These are phyloP conservation scores for Dissophora ornata DNA, from an alignment of 192 early-diverging fungal genomes.

Conservation along the genomic window DNA sequence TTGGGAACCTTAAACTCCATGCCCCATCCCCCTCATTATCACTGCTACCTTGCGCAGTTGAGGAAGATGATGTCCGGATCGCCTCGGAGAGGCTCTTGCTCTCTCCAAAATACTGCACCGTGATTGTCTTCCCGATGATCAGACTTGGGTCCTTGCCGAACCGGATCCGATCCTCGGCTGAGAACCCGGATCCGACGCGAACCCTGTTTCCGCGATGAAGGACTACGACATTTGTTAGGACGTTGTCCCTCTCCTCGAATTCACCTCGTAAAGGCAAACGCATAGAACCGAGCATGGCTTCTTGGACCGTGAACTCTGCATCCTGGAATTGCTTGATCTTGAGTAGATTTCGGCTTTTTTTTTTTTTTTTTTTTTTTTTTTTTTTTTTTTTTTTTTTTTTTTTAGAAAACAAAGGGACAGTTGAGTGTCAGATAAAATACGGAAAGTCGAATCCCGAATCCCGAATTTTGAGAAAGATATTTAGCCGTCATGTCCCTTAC, in stretches of 20 bases:
- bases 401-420: too few species aligned
- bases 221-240: constrained; percentile 59
- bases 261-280: constrained; percentile 53
- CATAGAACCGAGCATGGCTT: constrained; percentile 57
- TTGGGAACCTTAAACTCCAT: constrained; percentile 64
- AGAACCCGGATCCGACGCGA: constrained; percentile 66
- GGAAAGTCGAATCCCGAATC: too few species aligned
- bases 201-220: constrained; percentile 61
- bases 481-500: constrained; percentile 26
- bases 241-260: constrained; percentile 35
- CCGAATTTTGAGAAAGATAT: too few species aligned
- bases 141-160: constrained; percentile 58
- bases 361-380: too few species aligned
- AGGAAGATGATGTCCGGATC: background rate
- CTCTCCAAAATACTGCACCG: constrained; percentile 66
- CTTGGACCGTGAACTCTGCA: constrained; percentile 60
- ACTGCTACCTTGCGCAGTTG: too few species aligned
- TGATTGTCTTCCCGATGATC: constrained; percentile 64
- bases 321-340: constrained; percentile 68
- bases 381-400: too few species aligned
- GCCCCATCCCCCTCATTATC: background rate
- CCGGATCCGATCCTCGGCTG: constrained; percentile 51
- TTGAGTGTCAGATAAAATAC: too few species aligned
- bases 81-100: too few species aligned
- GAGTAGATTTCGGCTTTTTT: constrained; percentile 56